A percentile compares a stretch with the other conserved stretches of the same genome.
These are phyloP conservation scores for Tolypocladium nubicola DNA, from an alignment of 2,329 filamentous ascomycete genomes.

Conservation along the genomic window DNA sequence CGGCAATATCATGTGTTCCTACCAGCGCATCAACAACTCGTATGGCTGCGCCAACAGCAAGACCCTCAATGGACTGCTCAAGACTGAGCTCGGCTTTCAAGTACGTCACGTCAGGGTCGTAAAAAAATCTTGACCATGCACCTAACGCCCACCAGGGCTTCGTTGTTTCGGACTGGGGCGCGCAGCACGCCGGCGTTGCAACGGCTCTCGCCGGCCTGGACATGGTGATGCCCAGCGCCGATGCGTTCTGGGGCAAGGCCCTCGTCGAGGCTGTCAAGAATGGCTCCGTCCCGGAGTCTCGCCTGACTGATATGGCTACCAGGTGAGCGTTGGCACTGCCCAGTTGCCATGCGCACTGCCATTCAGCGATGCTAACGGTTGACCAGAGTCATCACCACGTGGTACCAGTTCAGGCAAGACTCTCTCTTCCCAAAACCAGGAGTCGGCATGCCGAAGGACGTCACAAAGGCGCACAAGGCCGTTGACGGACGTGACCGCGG, in stretches of 20 bases:
- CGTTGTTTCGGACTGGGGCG: slow-evolving; percentile 57
- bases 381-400: slow-evolving; percentile 37
- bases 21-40: slow-evolving; percentile 62
- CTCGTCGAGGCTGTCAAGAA: slow-evolving; percentile 49
- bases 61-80: slow-evolving; percentile 56
- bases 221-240: slow-evolving; percentile 53
- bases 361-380: neutral
- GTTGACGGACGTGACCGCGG: slow-evolving; percentile 43
- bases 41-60: slow-evolving; percentile 63
- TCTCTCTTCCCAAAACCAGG: slow-evolving; percentile 34
- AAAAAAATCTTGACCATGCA: neutral
- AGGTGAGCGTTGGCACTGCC: slow-evolving; percentile 12
- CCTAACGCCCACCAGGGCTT: slow-evolving; percentile 38
- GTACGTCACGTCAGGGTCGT: neutral
- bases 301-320: slow-evolving; percentile 52
- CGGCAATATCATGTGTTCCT: slow-evolving; percentile 49
- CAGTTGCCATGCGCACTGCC: neutral
- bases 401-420: slow-evolving; percentile 46
- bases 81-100: slow-evolving; percentile 47
- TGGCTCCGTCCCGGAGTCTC: slow-evolving; percentile 42
- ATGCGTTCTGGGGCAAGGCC: slow-evolving; percentile 37
- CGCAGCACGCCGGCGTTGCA: slow-evolving; percentile 53
- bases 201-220: slow-evolving; percentile 57
- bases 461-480: slow-evolving; percentile 37
- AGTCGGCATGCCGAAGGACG: slow-evolving; percentile 37